Evolutionary conservation across 768 basidiomycete species (phyloP).

Genomic region (Mycena kentingensis): DNA sequence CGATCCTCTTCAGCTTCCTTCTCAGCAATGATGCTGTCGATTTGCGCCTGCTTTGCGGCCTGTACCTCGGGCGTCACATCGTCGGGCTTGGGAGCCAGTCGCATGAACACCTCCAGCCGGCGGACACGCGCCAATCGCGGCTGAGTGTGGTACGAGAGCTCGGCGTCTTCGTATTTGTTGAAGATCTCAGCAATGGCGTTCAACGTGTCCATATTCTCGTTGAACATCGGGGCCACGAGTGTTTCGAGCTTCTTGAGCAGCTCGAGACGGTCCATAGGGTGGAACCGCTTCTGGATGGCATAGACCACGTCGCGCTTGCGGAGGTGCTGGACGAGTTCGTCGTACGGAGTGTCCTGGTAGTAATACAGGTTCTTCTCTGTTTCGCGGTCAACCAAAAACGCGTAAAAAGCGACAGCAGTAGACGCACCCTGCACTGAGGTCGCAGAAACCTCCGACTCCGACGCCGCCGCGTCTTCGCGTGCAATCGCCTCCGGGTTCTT

Average conservation of each 20-base stretch:
- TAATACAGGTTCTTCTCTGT: conserved; percentile 21
- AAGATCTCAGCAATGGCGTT: conserved; percentile 19
- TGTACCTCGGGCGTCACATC: conserved; percentile 4
- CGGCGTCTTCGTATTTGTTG: conserved; percentile 20
- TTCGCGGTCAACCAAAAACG: not conserved
- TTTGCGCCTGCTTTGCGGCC: conserved; percentile 2
- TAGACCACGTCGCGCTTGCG: conserved; percentile 17
- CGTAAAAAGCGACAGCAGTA: not conserved
- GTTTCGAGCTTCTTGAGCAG: conserved; percentile 14
- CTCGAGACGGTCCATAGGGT: conserved; percentile 5
- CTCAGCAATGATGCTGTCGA: not conserved
- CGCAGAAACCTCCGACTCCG: not conserved
- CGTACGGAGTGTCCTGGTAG: conserved; percentile 15
- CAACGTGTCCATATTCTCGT: conserved; percentile 17
- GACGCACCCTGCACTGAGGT: not conserved
- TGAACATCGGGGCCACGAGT: conserved; percentile 15
- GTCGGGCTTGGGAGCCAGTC: conserved; percentile 10
- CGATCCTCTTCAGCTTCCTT: conserved; percentile 2
- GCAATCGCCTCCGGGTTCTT: conserved; percentile 5
- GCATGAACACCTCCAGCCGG: conserved; percentile 22
- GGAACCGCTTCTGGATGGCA: conserved; percentile 11
- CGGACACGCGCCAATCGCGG: conserved; percentile 17
- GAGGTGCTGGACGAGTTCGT: conserved; percentile 16
- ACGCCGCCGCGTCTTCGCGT: not conserved
- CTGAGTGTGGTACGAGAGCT: conserved; percentile 9